A percentile compares a stretch with the other conserved stretches of the same genome.
Evolutionary conservation across 345 rosid genomes (phyloP).

Genomic region (Hibiscus trionum): DNA sequence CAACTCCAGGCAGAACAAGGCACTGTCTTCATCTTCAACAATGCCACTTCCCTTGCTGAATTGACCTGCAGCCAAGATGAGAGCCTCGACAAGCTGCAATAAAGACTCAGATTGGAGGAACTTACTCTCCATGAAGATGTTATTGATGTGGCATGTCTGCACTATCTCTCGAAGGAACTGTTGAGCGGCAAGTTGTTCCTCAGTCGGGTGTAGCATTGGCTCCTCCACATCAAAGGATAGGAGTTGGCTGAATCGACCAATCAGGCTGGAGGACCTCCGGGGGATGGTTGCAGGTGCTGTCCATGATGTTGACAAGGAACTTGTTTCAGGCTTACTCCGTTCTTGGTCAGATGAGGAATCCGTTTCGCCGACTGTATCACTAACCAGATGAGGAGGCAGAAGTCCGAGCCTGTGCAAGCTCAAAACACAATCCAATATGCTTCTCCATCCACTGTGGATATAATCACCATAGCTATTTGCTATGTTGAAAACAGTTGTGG

Average conservation of each 20-base stretch:
- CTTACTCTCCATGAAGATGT: conserved; percentile 66
- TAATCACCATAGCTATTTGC: conserved; percentile 63
- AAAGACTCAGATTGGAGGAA: conserved; percentile 69
- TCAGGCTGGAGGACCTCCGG: conserved; percentile 48
- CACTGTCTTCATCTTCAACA: conserved; percentile 41
- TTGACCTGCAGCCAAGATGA: conserved; percentile 40
- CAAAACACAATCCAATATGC: conserved; percentile 50
- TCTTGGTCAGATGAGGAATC: conserved; percentile 39
- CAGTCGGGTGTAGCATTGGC: conserved; percentile 43
- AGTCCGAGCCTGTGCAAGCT: conserved; percentile 59
- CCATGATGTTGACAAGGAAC: conserved; percentile 24
- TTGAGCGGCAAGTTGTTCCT: conserved; percentile 54
- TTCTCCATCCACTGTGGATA: conserved; percentile 56
- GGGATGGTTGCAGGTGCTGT: conserved; percentile 25
- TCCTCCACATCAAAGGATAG: conserved; percentile 65
- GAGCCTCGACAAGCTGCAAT: conserved; percentile 48
- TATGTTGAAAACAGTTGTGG: conserved; percentile 53
- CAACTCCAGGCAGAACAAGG: conserved; percentile 64
- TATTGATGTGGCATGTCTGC: conserved; percentile 49
- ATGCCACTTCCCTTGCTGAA: conserved; percentile 20
- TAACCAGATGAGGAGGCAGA: conserved; percentile 49
- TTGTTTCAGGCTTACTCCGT: conserved; percentile 26
- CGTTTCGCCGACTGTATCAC: conserved; percentile 51
- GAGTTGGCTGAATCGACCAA: conserved; percentile 63
- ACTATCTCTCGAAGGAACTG: conserved; percentile 44